Conservation (phyloP, 2,329 filamentous ascomycete genomes). For the Lasiodiplodia hormozganensis region DNA sequence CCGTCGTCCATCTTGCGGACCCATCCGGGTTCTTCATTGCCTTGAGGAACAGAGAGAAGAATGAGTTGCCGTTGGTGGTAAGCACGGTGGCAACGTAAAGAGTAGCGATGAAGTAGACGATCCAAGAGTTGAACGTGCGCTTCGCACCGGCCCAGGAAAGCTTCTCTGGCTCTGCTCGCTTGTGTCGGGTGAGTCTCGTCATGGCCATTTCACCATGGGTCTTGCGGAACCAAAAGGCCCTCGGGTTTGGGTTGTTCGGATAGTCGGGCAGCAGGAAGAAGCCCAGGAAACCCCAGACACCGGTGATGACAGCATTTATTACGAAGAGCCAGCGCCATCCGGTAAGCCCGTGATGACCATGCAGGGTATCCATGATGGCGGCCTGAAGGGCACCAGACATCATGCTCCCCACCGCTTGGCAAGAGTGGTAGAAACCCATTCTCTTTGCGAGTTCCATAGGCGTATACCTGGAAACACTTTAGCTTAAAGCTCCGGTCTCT, state of each 20-base stretch:
- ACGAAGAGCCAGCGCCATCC: neutral
- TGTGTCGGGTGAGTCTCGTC: neutral
- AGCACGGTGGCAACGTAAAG: neutral
- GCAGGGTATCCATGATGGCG: neutral
- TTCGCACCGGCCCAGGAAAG: neutral
- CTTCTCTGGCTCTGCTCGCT: neutral
- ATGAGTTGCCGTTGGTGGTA: neutral
- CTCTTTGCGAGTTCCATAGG: neutral
- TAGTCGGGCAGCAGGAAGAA: neutral
- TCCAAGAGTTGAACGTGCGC: neutral
- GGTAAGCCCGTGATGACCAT: neutral
- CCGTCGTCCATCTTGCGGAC: neutral
- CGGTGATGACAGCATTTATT: neutral
- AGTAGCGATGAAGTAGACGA: neutral
- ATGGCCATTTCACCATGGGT: neutral
- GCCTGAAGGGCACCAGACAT: neutral
- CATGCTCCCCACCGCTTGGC: neutral
- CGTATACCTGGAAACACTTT: neutral
- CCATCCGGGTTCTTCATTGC: neutral
- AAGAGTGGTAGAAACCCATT: neutral
- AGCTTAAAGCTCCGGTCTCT: rapidly evolving
- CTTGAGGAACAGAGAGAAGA: neutral
- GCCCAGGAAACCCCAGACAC: neutral
- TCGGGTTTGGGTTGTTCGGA: neutral
- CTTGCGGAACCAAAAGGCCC: neutral